Conservation (phyloP, 2,329 filamentous ascomycete species). For the Colletotrichum higginsianum region DNA sequence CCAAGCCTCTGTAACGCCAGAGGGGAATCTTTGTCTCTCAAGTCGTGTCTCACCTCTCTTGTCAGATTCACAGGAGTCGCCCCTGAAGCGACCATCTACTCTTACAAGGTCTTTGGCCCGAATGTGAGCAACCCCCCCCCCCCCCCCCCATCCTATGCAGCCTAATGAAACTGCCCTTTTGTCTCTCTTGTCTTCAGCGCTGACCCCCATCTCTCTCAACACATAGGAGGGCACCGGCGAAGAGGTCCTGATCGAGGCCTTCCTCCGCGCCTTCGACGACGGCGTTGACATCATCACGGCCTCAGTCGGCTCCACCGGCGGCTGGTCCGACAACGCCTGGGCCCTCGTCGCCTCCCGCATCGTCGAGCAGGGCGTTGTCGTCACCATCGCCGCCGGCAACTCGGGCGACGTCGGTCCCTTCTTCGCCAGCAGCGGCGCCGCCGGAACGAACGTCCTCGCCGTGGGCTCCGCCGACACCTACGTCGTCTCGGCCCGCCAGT, state of each 20-base stretch:
- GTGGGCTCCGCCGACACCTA: slow-evolving; percentile 42
- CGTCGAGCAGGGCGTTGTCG: slow-evolving; percentile 51
- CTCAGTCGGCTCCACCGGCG: slow-evolving; percentile 34
- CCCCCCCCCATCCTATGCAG: too few species aligned
- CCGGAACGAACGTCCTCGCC: slow-evolving; percentile 47
- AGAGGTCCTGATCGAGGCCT: slow-evolving; percentile 40
- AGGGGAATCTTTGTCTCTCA: too few species aligned
- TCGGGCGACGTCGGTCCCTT: slow-evolving; percentile 45
- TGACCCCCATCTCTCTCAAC: background rate
- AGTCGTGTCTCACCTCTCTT: background rate
- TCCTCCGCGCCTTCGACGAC: slow-evolving; percentile 38
- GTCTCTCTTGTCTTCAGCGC: background rate
- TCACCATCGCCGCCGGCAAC: slow-evolving; percentile 42
- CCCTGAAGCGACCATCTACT: slow-evolving; percentile 36
- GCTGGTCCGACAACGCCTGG: slow-evolving; percentile 59
- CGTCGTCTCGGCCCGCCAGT: slow-evolving; percentile 35
- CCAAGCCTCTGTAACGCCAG: too few species aligned
- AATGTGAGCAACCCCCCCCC: background rate
- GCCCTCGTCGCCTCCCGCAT: slow-evolving; percentile 58
- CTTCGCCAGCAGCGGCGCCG: slow-evolving; percentile 45
- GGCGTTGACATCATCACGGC: slow-evolving; percentile 42
- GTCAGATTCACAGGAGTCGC: slow-evolving; percentile 38
- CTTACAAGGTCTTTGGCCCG: slow-evolving; percentile 40
- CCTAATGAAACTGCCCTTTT: too few species aligned
- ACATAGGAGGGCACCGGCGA: slow-evolving; percentile 28